phyloP scores from a whole-genome alignment of 106 monocot species.

The Narthecium ossifragum region DNA sequence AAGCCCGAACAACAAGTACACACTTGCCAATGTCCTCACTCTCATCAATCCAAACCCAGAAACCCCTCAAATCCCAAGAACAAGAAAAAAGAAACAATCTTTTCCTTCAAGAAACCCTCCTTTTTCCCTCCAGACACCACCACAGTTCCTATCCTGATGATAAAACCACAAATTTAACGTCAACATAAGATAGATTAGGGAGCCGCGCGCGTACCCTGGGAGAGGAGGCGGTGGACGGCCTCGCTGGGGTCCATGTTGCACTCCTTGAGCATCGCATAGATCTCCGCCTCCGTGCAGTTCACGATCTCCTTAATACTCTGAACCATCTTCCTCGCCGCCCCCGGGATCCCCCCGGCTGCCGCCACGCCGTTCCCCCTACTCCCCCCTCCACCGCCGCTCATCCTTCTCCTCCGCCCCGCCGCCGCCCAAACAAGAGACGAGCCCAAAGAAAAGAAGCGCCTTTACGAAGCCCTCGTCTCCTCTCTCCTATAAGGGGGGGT shows the following conservation, averaged over 20 bases:
- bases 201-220: conserved; percentile 34
- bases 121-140: neutral
- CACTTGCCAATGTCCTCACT: neutral
- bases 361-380: conserved; percentile 8
- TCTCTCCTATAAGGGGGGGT: no score
- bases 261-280: conserved; percentile 70
- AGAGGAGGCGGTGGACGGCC: conserved; percentile 59
- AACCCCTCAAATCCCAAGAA: no score
- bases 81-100: no score
- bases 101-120: neutral
- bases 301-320: conserved; percentile 79
- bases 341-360: conserved; percentile 26
- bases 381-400: conserved; percentile 14
- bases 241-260: conserved; percentile 82
- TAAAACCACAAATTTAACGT: neutral
- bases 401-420: conserved; percentile 1
- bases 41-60: neutral
- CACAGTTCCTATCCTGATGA: neutral
- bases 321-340: conserved; percentile 48
- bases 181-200: neutral
- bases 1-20: neutral
- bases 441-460: neutral
- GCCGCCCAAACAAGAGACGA: neutral
- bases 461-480: conserved; percentile 8
- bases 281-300: conserved; percentile 65